These are phyloP conservation scores for Naumovozyma castellii DNA, from an alignment of 805 yeast genomes.

Conservation along the genomic window DNA sequence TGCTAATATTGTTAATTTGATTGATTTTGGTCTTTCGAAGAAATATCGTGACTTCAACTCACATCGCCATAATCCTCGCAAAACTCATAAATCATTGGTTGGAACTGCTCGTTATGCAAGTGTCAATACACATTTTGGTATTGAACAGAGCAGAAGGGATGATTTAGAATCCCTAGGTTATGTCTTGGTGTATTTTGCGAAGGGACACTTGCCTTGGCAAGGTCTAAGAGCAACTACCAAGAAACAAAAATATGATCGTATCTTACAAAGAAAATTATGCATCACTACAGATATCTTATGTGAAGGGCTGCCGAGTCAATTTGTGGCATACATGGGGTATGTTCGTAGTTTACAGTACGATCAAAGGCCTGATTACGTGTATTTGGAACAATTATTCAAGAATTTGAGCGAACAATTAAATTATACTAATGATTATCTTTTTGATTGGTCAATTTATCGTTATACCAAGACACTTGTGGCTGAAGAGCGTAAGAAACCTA, in stretches of 20 bases:
- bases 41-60: slow-evolving; percentile 91
- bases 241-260: slow-evolving; percentile 93
- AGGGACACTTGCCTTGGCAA: slow-evolving; percentile 98
- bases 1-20: slow-evolving; percentile 90
- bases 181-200: slow-evolving; percentile 85
- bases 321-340: slow-evolving; percentile 77
- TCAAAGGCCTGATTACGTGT: slow-evolving; percentile 91
- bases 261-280: slow-evolving; percentile 88
- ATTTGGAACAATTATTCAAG: slow-evolving; percentile 78
- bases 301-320: slow-evolving; percentile 86
- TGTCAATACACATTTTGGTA: slow-evolving; percentile 91
- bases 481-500: slow-evolving; percentile 15
- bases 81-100: slow-evolving; percentile 91
- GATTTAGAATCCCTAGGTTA: slow-evolving; percentile 92
- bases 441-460: slow-evolving; percentile 80
- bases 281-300: slow-evolving; percentile 80
- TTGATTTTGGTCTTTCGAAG: slow-evolving; percentile 89
- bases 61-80: slow-evolving; percentile 88
- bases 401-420: slow-evolving; percentile 82
- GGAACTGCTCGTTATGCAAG: slow-evolving; percentile 97
- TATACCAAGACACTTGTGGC: slow-evolving; percentile 29
- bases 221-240: slow-evolving; percentile 95
- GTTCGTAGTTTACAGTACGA: slow-evolving; percentile 87
- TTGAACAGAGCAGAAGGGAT: slow-evolving; percentile 94
- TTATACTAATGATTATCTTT: slow-evolving; percentile 85